Evolutionary conservation across 2,329 filamentous ascomycete species (phyloP).

Genomic region (Scortechinia acanthostroma): DNA sequence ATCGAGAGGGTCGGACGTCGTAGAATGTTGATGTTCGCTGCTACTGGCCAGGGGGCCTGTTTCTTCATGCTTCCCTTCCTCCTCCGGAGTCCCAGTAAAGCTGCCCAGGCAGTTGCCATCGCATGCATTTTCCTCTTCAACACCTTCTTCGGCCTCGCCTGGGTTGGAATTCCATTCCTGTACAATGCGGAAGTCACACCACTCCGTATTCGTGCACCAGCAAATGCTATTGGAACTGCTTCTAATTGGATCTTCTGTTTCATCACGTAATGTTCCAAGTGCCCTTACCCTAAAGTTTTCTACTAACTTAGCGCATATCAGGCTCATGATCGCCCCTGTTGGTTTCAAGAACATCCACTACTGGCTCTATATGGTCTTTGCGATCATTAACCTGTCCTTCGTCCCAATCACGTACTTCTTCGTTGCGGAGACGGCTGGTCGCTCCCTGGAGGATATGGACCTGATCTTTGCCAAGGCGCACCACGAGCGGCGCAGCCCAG

Average conservation of each 20-base stretch:
- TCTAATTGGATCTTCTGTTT: conserved; percentile 50
- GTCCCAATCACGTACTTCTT: conserved; percentile 10
- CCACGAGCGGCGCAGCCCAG: no score
- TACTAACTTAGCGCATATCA: no score
- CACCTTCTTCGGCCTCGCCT: conserved; percentile 51
- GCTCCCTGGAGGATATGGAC: conserved; percentile 27
- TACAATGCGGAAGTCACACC: conserved; percentile 56
- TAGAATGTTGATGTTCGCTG: conserved; percentile 37
- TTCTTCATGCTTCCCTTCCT: not conserved
- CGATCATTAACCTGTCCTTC: conserved; percentile 12
- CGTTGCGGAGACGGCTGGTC: conserved; percentile 7
- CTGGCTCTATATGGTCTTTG: conserved; percentile 16
- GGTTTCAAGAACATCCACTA: conserved; percentile 1
- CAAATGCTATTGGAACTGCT: conserved; percentile 56
- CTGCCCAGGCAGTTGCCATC: conserved; percentile 21
- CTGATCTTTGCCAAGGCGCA: conserved; percentile 16
- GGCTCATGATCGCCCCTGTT: not conserved
- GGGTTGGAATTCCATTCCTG: conserved; percentile 55
- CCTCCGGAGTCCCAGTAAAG: not conserved
- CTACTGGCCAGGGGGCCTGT: conserved; percentile 7
- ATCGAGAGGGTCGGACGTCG: conserved; percentile 29
- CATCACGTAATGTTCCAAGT: no score
- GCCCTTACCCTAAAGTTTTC: no score
- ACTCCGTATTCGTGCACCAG: conserved; percentile 49
- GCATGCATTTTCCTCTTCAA: conserved; percentile 48